Conservation (phyloP, 2,329 filamentous ascomycete species). For the Calycina herbarum region DNA sequence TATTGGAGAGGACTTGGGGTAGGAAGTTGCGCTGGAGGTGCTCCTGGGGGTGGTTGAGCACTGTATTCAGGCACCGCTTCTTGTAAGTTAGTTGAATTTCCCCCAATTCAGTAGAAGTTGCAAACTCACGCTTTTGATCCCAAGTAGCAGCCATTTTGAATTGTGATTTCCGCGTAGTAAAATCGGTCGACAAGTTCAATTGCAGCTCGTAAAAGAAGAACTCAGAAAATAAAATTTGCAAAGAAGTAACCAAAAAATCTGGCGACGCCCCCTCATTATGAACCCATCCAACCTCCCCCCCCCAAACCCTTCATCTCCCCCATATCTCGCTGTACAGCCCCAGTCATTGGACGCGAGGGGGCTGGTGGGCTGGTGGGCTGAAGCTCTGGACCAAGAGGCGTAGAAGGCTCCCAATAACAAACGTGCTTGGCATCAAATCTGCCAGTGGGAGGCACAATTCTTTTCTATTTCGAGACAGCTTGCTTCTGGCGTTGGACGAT, state of each 20-base stretch:
- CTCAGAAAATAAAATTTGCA: background rate
- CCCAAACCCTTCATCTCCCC: background rate
- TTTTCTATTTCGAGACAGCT: background rate
- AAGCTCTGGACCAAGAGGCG: background rate
- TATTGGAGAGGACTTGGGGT: constrained; percentile 11
- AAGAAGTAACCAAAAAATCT: background rate
- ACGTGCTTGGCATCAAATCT: constrained; percentile 2
- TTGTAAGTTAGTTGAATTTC: background rate
- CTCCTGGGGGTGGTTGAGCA: background rate
- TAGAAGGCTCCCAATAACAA: background rate
- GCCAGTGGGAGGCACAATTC: background rate
- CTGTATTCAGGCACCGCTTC: constrained; percentile 12
- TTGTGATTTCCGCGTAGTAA: background rate
- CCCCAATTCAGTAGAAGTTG: background rate
- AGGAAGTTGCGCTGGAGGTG: constrained; percentile 7
- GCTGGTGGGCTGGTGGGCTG: background rate
- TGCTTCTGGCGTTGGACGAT: background rate
- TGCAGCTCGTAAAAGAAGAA: background rate
- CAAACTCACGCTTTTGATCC: constrained; percentile 18
- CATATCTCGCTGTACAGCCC: background rate
- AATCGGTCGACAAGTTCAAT: background rate
- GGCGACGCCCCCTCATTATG: constrained; percentile 1
- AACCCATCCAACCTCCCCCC: background rate
- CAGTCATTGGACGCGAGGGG: background rate
- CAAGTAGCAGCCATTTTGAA: constrained; percentile 15